phyloP scores from a whole-genome alignment of 768 basidiomycete species.

The Tulasnella sp. region DNA sequence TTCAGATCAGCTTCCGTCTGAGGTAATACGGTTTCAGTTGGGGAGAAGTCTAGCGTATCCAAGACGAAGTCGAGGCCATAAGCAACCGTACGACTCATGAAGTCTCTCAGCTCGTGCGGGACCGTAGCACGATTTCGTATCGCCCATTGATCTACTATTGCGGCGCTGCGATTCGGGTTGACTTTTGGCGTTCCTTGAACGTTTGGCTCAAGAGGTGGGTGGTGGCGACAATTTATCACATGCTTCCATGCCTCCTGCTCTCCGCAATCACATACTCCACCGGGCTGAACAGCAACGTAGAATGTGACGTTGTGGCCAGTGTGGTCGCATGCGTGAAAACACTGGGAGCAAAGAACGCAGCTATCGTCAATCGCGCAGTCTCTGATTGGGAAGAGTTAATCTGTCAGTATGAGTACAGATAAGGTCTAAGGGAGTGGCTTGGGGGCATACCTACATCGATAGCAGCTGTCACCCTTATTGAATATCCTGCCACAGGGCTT shows the following conservation, averaged over 20 bases:
- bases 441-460: slow-evolving; percentile 75
- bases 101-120: slow-evolving; percentile 58
- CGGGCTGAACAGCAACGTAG: slow-evolving; percentile 83
- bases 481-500: slow-evolving; percentile 76
- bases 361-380: slow-evolving; percentile 86
- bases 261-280: slow-evolving; percentile 92
- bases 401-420: background rate
- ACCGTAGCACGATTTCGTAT: slow-evolving; percentile 36
- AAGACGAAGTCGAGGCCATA: slow-evolving; percentile 76
- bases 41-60: slow-evolving; percentile 70
- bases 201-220: slow-evolving; percentile 43
- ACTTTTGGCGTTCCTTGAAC: slow-evolving; percentile 21
- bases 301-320: slow-evolving; percentile 83
- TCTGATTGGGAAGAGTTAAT: slow-evolving; percentile 31
- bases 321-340: slow-evolving; percentile 85
- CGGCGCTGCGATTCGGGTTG: slow-evolving; percentile 34
- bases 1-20: slow-evolving; percentile 56
- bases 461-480: slow-evolving; percentile 84
- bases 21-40: slow-evolving; percentile 64
- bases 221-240: slow-evolving; percentile 57
- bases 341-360: slow-evolving; percentile 79
- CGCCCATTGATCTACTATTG: slow-evolving; percentile 19
- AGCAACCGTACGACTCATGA: slow-evolving; percentile 59
- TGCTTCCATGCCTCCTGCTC: slow-evolving; percentile 79
- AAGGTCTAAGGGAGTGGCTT: background rate